Conservation (phyloP, 2,329 filamentous ascomycete species). For the Talaromyces piceae region DNA sequence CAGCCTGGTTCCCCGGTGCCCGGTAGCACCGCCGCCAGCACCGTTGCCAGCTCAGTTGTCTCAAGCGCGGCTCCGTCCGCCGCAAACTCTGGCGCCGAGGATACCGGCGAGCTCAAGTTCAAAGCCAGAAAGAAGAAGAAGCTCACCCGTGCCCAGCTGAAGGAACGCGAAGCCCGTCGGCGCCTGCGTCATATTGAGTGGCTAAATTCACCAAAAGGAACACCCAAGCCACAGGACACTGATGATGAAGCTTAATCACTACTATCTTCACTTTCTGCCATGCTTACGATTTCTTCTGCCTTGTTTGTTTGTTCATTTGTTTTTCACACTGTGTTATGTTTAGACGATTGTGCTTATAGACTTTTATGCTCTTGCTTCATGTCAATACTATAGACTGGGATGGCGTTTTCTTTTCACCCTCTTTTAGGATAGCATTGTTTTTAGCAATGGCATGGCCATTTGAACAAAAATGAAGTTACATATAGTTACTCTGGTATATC, state of each 20-base stretch:
- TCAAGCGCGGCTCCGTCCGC: constrained; percentile 53
- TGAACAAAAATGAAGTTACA: not conserved
- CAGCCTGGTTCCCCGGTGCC: constrained; percentile 46
- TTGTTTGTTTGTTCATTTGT: not conserved
- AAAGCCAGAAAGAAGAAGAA: constrained; percentile 91
- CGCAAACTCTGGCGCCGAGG: constrained; percentile 73
- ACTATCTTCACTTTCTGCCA: not conserved
- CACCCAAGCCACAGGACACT: constrained; percentile 66
- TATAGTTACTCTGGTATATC: not conserved
- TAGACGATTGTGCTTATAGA: constrained; percentile 3
- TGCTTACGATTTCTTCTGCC: not conserved
- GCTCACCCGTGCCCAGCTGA: constrained; percentile 92
- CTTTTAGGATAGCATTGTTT: not conserved
- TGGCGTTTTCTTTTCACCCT: constrained; percentile 5
- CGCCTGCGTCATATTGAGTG: constrained; percentile 73
- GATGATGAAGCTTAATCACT: constrained; percentile 58
- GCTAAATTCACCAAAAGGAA: constrained; percentile 80
- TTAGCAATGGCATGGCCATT: not conserved
- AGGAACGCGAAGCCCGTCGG: constrained; percentile 83
- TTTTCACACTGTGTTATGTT: constrained; percentile 1
- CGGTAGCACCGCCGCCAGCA: constrained; percentile 27
- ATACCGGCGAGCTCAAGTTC: constrained; percentile 78
- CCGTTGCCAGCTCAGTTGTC: constrained; percentile 51
- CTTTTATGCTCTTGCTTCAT: not conserved
- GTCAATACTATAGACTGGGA: not conserved